Base-by-base conservation (phyloP, 164 flowering plant genomes). In the Macadamia integrifolia region DNA sequence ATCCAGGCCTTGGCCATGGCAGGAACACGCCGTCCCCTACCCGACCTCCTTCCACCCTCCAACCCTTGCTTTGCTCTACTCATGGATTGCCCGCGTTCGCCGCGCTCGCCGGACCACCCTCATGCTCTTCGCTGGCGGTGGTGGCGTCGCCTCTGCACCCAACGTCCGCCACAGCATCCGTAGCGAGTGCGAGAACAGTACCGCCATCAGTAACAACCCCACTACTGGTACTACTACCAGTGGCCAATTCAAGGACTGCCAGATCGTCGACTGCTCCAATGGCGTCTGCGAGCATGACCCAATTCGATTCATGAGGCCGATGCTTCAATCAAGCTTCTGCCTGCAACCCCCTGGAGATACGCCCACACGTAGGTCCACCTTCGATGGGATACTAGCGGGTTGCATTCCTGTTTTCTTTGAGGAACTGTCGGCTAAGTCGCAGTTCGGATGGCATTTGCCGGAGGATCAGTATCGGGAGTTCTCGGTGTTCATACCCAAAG, bases 331-430 rank as follows among this genome's bases (percentile, higher is more conserved):
- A 0, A 80, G 70, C 18, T 95, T 95, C 72, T 95, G 99, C 72
- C 73, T 95, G 76, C 98, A 95, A 77, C 99, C 99, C 1, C 98
- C 98, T 0, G 98, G 99, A 17, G 99, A 95, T 53, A 95, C 94
- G 0, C 99, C 98, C 6, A 86, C 98, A 0, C 69, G 98, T 70
- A 58, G 97, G 50, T 87, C 99, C 1, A 90, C 98, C 0, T 95
- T 95, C 42, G 97, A 95, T 60, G 84, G 80, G 29, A 80, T 95
- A 8, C 52, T 90, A 2, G 97, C 97, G 0, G 99, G 98, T 1
- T 95, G 99, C 63, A 88, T 95, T 9, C 99, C 99, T 2, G 99
- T 95, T 17, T 95, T 95, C 86, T 95, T 95, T 46, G 98, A 95
- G 78, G 97, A 92, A 8, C 70, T 62, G 17, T 83, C 94, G 1